Conservation (phyloP, 108 stramenopile genomes). For the Epipyxis sp. region DNA sequence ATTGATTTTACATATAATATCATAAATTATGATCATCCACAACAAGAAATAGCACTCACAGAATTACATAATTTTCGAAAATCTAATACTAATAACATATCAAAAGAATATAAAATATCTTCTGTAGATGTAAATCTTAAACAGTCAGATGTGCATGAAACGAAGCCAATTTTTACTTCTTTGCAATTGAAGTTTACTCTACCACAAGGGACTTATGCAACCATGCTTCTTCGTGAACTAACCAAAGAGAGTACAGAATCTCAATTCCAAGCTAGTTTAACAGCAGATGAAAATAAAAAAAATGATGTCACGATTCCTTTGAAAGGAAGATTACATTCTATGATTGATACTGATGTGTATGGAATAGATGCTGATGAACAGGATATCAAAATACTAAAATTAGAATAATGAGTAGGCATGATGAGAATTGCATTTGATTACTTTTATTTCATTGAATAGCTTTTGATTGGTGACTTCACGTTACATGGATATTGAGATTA, state of each 20-base stretch:
- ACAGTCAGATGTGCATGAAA: slow-evolving; percentile 64
- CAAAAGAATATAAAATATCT: neutral
- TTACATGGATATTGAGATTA: no score
- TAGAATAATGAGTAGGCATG: no score
- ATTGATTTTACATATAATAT: neutral
- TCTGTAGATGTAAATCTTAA: slow-evolving; percentile 65
- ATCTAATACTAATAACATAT: neutral
- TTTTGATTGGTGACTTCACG: no score
- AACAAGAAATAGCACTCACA: slow-evolving; percentile 6
- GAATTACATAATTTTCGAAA: neutral
- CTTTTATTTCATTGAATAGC: no score
- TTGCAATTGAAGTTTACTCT: slow-evolving; percentile 78
- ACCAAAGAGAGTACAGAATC: slow-evolving; percentile 73
- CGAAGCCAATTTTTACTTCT: slow-evolving; percentile 43
- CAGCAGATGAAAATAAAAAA: neutral
- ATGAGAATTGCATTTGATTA: no score
- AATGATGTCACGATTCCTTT: neutral
- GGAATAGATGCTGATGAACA: no score
- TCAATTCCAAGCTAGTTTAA: slow-evolving; percentile 64
- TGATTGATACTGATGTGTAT: no score
- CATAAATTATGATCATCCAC: neutral
- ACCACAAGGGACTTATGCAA: slow-evolving; percentile 80
- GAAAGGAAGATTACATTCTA: no score
- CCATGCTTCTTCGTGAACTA: slow-evolving; percentile 76
- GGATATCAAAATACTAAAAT: no score